Conservation (phyloP, 1,139 yeast genomes). For the Debaryomyces robertsiae region DNA sequence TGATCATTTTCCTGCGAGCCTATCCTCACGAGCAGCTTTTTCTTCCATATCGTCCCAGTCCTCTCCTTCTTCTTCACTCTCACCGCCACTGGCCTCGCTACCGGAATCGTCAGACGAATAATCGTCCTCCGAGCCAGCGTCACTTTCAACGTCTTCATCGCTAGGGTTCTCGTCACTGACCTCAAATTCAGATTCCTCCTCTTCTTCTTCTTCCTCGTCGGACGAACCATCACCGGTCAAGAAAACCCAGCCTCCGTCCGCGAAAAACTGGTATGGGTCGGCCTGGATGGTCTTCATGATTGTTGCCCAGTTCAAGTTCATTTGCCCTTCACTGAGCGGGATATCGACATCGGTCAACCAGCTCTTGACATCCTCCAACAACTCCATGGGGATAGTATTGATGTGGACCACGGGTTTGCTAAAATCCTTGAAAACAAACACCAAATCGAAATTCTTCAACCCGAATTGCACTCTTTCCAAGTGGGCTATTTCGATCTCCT, state of each 20-base stretch:
- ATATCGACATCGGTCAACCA: slow-evolving; percentile 97
- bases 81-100: slow-evolving; percentile 44
- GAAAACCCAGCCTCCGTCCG: slow-evolving; percentile 96
- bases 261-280: slow-evolving; percentile 92
- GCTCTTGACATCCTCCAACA: slow-evolving; percentile 87
- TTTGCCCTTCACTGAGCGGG: slow-evolving; percentile 92
- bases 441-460: slow-evolving; percentile 91
- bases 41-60: slow-evolving; percentile 77
- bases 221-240: slow-evolving; percentile 72
- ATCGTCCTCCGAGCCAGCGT: slow-evolving; percentile 54
- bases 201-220: slow-evolving; percentile 63
- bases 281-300: slow-evolving; percentile 92
- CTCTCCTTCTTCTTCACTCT: slow-evolving; percentile 57
- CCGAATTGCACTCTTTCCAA: slow-evolving; percentile 98
- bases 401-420: slow-evolving; percentile 85
- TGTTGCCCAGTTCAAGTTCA: slow-evolving; percentile 93
- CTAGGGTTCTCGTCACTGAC: slow-evolving; percentile 69
- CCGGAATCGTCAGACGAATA: slow-evolving; percentile 41
- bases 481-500: slow-evolving; percentile 92
- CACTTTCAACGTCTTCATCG: slow-evolving; percentile 72
- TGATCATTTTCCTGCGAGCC: slow-evolving; percentile 28
- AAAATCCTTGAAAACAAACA: slow-evolving; percentile 92
- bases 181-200: slow-evolving; percentile 61
- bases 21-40: slow-evolving; percentile 61
- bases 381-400: slow-evolving; percentile 92